phyloP scores from a whole-genome alignment of 139 green algal species.

The Coelastrella sp. region DNA sequence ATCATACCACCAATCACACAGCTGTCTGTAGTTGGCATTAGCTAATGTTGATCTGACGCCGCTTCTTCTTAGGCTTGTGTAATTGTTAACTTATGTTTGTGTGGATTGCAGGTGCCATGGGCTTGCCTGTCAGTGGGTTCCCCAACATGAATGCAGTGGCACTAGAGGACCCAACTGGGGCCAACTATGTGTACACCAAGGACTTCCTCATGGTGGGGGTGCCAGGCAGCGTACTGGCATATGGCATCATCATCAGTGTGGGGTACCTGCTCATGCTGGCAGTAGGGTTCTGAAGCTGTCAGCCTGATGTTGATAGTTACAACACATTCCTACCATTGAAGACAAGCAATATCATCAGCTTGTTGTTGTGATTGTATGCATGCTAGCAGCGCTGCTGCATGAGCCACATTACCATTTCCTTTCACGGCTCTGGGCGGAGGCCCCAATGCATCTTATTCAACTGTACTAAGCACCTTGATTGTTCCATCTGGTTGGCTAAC shows the following conservation, averaged over 20 bases:
- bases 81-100: background rate
- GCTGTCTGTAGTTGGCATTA: too few relatives aligned
- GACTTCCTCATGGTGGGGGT: conserved; percentile 80
- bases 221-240: conserved; percentile 62
- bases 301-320: background rate
- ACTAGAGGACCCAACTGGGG: conserved; percentile 70
- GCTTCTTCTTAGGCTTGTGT: too few relatives aligned
- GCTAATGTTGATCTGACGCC: too few relatives aligned
- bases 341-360: too few relatives aligned
- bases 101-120: conserved; percentile 71
- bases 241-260: conserved; percentile 70
- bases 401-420: too few relatives aligned
- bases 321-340: background rate
- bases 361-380: too few relatives aligned
- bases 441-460: too few relatives aligned
- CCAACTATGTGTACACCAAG: conserved; percentile 61
- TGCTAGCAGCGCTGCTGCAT: too few relatives aligned
- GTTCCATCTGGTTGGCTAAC: too few relatives aligned
- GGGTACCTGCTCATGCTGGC: conserved; percentile 71
- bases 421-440: too few relatives aligned
- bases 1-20: too few relatives aligned
- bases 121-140: conserved; percentile 79
- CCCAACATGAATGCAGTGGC: conserved; percentile 83
- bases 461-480: too few relatives aligned
- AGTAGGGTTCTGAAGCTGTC: conserved; percentile 57